Evolutionary conservation across 1,284 basidiomycete species (phyloP).

Genomic region (Apiotrichum montevideense): DNA sequence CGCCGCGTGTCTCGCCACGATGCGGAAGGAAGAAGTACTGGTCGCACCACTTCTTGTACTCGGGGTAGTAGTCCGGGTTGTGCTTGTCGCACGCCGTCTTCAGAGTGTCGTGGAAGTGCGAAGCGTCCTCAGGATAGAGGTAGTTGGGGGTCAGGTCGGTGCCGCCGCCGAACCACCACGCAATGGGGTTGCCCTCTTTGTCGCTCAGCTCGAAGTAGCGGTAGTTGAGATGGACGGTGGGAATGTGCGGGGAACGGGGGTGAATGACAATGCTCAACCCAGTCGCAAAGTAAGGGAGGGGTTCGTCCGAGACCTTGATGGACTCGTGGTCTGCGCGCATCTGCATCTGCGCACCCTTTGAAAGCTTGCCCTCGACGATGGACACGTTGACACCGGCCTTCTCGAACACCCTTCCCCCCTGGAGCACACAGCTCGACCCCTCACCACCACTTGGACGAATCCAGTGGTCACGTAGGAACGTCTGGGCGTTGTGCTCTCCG

Average conservation of each 20-base stretch:
- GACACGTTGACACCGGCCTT: constrained; percentile 97
- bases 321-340: constrained; percentile 88
- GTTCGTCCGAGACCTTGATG: constrained; percentile 54
- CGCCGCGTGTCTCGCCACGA: constrained; percentile 77
- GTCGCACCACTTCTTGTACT: constrained; percentile 95
- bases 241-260: constrained; percentile 82
- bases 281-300: constrained; percentile 87
- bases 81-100: constrained; percentile 72
- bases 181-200: constrained; percentile 55
- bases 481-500: constrained; percentile 41
- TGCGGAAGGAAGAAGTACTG: constrained; percentile 95
- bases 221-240: constrained; percentile 95
- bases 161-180: constrained; percentile 99
- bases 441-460: constrained; percentile 68
- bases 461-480: constrained; percentile 85
- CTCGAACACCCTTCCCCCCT: constrained; percentile 70
- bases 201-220: constrained; percentile 91
- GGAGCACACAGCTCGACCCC: constrained; percentile 83
- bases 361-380: constrained; percentile 80
- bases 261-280: constrained; percentile 90
- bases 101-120: constrained; percentile 77
- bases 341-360: constrained; percentile 80
- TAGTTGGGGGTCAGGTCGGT: constrained; percentile 92
- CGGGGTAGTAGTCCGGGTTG: constrained; percentile 63
- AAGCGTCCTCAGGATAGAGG: constrained; percentile 78